Percentiles rank a stretch among this genome's conserved stretches.
Conservation (phyloP, 805 yeast genomes). For the Ogataea wickerhamii region DNA sequence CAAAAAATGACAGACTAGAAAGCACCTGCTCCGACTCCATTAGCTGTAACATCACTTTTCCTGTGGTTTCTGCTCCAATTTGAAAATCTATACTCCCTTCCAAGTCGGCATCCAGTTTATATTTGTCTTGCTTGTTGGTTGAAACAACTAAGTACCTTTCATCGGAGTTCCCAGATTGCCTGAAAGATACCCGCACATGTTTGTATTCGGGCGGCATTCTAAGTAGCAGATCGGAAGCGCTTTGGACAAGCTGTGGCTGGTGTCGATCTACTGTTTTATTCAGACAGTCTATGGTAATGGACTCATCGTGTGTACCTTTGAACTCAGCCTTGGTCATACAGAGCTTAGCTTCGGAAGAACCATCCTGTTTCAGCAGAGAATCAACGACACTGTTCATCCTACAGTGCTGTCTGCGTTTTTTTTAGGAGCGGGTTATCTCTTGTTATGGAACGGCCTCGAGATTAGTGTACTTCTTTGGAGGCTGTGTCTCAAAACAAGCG, state of each 20-base stretch:
- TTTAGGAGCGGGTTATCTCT: no score
- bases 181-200: constrained; percentile 1
- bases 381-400: constrained; percentile 8
- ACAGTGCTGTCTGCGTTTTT: no score
- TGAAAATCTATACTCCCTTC: neutral
- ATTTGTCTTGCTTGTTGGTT: neutral
- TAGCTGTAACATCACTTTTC: neutral
- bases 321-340: constrained; percentile 4
- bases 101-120: neutral
- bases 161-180: neutral
- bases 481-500: no score
- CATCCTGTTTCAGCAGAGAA: constrained; percentile 1
- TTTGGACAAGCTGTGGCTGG: constrained; percentile 14
- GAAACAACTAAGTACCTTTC: neutral
- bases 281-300: constrained; percentile 5
- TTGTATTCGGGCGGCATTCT: constrained; percentile 7
- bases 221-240: constrained; percentile 6
- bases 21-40: neutral
- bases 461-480: no score
- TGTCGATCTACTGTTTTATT: constrained; percentile 2
- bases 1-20: neutral
- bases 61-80: neutral
- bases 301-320: neutral
- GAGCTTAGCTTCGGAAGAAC: constrained; percentile 2
- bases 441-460: no score